Evolutionary conservation across 129 eudicot genomes (phyloP).

Genomic region (Centella asiatica): DNA sequence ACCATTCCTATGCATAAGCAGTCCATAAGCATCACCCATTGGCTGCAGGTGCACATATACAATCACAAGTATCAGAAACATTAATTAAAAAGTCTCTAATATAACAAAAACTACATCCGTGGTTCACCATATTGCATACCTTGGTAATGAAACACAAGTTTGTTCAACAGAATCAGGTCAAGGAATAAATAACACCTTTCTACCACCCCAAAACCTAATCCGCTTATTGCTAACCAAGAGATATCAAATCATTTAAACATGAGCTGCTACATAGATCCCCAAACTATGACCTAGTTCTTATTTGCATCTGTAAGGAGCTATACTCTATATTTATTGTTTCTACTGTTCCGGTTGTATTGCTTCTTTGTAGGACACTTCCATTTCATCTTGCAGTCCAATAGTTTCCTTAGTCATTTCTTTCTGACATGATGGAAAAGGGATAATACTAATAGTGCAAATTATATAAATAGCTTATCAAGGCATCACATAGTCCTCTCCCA

Average conservation of each 20-base stretch:
- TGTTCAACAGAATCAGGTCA: too few relatives aligned
- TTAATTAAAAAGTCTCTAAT: not conserved
- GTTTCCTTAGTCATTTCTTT: not conserved
- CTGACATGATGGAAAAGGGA: not conserved
- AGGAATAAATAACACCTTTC: too few relatives aligned
- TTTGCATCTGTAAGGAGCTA: not conserved
- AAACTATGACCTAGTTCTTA: not conserved
- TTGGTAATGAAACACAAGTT: too few relatives aligned
- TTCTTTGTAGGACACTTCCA: not conserved
- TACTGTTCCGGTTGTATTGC: not conserved
- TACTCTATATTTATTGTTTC: not conserved
- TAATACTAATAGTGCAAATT: too few relatives aligned
- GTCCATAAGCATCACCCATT: slow-evolving; percentile 92
- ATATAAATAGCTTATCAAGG: too few relatives aligned
- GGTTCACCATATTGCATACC: too few relatives aligned
- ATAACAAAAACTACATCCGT: too few relatives aligned
- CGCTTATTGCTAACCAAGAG: too few relatives aligned
- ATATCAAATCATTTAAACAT: too few relatives aligned
- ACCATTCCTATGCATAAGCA: slow-evolving; percentile 97
- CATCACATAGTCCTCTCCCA: too few relatives aligned
- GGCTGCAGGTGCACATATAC: slow-evolving; percentile 54
- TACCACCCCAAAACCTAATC: too few relatives aligned
- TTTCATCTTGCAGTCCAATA: not conserved
- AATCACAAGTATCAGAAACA: slow-evolving; percentile 8
- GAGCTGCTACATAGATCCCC: too few relatives aligned